Percentiles rank a stretch among this genome's conserved stretches.
These are phyloP conservation scores for Chytridiales sp. DNA, from an alignment of 371 early-diverging fungal species.

Conservation along the genomic window DNA sequence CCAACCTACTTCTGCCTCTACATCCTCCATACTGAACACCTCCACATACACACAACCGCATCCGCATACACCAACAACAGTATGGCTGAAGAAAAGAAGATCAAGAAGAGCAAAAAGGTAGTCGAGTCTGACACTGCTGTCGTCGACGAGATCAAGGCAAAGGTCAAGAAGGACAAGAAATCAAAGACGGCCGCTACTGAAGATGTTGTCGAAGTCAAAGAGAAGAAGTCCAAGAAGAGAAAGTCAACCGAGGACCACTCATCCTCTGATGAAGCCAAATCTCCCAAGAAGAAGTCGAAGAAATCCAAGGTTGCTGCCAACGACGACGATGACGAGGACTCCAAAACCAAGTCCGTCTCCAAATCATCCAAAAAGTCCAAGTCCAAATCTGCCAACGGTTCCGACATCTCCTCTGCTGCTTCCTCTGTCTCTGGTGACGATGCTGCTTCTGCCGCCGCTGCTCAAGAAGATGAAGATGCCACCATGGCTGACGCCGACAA, in stretches of 20 bases:
- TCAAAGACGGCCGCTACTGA: slow-evolving; percentile 20
- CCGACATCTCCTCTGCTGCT: too few species aligned
- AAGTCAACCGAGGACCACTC: slow-evolving; percentile 17
- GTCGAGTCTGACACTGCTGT: neutral
- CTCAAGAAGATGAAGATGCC: slow-evolving; percentile 12
- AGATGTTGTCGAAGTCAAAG: slow-evolving; percentile 14
- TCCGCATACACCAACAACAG: neutral
- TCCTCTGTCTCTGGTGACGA: too few species aligned
- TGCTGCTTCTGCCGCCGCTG: too few species aligned
- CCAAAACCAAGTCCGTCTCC: slow-evolving; percentile 23
- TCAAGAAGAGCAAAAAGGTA: slow-evolving; percentile 18
- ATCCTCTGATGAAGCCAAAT: slow-evolving; percentile 9
- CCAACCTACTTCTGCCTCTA: too few species aligned
- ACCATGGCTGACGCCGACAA: neutral
- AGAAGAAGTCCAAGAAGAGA: slow-evolving; percentile 28
- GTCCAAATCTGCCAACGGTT: too few species aligned
- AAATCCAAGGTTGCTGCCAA: slow-evolving; percentile 26
- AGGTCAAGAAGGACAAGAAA: slow-evolving; percentile 31
- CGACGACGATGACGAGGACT: slow-evolving; percentile 28
- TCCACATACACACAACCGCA: too few species aligned
- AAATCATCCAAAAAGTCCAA: slow-evolving; percentile 1
- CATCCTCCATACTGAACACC: too few species aligned
- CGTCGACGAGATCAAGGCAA: slow-evolving; percentile 1
- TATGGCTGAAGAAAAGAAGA: neutral
- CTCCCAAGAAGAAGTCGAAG: slow-evolving; percentile 38